A percentile compares a stretch with the other conserved stretches of the same genome.
These are phyloP conservation scores for Exophiala phaeomuriformis DNA, from an alignment of 2,329 filamentous ascomycete genomes.

Conservation along the genomic window DNA sequence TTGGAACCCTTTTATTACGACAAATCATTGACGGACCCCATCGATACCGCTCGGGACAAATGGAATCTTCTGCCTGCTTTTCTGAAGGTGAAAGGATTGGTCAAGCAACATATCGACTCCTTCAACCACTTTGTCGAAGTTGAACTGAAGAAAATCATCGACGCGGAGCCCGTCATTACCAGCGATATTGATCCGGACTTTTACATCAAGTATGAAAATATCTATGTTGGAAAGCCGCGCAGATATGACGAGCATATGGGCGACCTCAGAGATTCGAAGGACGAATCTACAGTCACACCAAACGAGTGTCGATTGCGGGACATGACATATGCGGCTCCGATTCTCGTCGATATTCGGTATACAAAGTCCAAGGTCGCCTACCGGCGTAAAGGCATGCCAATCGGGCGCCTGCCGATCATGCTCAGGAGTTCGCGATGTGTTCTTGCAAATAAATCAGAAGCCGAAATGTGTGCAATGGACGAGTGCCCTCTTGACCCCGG, in stretches of 20 bases:
- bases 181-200: constrained; percentile 92
- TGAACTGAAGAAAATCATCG: constrained; percentile 93
- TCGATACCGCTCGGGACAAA: constrained; percentile 72
- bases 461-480: constrained; percentile 83
- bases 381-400: constrained; percentile 64
- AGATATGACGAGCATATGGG: constrained; percentile 67
- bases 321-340: constrained; percentile 95
- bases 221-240: constrained; percentile 75
- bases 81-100: constrained; percentile 90
- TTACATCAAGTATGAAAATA: constrained; percentile 79
- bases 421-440: constrained; percentile 90
- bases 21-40: constrained; percentile 61
- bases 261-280: constrained; percentile 37
- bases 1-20: constrained; percentile 64
- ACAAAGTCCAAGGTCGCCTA: constrained; percentile 72
- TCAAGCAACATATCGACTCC: constrained; percentile 97
- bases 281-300: constrained; percentile 61
- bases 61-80: constrained; percentile 97
- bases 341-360: constrained; percentile 87
- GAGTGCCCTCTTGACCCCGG: constrained; percentile 95
- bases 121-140: constrained; percentile 98
- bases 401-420: constrained; percentile 94
- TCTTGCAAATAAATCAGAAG: constrained; percentile 72
- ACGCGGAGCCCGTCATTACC: constrained; percentile 77
- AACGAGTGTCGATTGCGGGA: constrained; percentile 95